Conservation (phyloP, 768 basidiomycete species). For the Sutorius australiensis region DNA sequence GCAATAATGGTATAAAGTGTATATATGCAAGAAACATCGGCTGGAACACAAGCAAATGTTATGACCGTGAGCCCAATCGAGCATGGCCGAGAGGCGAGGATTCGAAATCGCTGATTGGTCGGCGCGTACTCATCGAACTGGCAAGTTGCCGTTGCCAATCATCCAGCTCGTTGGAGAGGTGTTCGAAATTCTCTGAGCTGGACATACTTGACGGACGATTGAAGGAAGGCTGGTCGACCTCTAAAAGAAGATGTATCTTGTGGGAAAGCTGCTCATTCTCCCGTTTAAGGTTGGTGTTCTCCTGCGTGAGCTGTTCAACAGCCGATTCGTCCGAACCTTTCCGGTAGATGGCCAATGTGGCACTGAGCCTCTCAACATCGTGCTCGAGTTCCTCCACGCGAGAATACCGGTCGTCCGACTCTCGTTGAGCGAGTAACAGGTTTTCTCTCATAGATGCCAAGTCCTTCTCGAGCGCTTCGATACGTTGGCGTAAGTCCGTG, state of each 20-base stretch:
- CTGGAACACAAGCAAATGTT: constrained; percentile 20
- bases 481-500: constrained; percentile 66
- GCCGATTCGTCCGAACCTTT: constrained; percentile 74
- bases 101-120: constrained; percentile 71
- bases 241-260: constrained; percentile 84
- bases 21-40: constrained; percentile 31
- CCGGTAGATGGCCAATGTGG: constrained; percentile 69
- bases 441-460: constrained; percentile 66
- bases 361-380: constrained; percentile 73
- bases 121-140: constrained; percentile 71
- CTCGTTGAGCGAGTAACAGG: constrained; percentile 67
- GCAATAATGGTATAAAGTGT: constrained; percentile 35
- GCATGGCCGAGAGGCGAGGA: constrained; percentile 50
- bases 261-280: constrained; percentile 90
- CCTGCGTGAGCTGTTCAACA: constrained; percentile 76
- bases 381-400: constrained; percentile 78
- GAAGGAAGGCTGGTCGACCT: constrained; percentile 77
- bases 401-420: constrained; percentile 71
- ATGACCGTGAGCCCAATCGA: constrained; percentile 57
- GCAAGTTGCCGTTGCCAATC: constrained; percentile 85
- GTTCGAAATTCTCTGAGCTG: constrained; percentile 82
- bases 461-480: constrained; percentile 73
- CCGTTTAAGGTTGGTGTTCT: constrained; percentile 73
- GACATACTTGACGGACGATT: constrained; percentile 69
- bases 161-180: constrained; percentile 77